These are phyloP conservation scores for Trichocomaceae sp. DNA, from an alignment of 2,329 filamentous ascomycete genomes.

Conservation along the genomic window DNA sequence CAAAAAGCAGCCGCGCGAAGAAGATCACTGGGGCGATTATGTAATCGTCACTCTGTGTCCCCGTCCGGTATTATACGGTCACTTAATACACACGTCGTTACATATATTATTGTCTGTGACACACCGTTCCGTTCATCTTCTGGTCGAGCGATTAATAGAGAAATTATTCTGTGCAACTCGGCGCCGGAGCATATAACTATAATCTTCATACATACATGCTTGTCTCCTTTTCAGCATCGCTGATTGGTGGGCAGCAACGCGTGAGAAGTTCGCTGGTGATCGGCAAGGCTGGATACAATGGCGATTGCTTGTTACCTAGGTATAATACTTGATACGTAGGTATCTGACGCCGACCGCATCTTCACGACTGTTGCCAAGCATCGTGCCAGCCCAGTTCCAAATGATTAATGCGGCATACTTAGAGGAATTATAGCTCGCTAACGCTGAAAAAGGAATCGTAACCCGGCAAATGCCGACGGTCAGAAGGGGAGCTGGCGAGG, in stretches of 20 bases:
- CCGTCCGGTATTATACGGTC: too few species aligned
- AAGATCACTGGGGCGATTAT: slow-evolving; percentile 9
- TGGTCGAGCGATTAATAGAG: too few species aligned
- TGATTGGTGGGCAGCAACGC: background rate
- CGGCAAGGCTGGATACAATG: background rate
- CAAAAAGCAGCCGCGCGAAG: slow-evolving; percentile 12
- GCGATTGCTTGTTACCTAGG: too few species aligned
- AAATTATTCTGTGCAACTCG: background rate
- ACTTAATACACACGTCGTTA: too few species aligned
- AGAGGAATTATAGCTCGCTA: too few species aligned
- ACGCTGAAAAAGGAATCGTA: background rate
- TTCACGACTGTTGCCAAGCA: background rate
- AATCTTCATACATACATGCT: background rate
- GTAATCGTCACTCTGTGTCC: too few species aligned
- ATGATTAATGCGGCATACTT: too few species aligned
- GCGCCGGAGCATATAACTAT: background rate
- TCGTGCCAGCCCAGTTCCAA: background rate
- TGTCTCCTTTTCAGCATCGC: background rate
- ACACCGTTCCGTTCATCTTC: too few species aligned
- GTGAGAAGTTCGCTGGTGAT: background rate
- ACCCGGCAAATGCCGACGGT: background rate
- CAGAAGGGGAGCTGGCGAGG: background rate
- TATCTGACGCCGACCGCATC: background rate
- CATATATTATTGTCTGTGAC: too few species aligned
- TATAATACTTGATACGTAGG: too few species aligned